A percentile compares a stretch with the other conserved stretches of the same genome.
These are phyloP conservation scores for Eutrema heterophyllum DNA, from an alignment of 345 rosid species.

Conservation along the genomic window DNA sequence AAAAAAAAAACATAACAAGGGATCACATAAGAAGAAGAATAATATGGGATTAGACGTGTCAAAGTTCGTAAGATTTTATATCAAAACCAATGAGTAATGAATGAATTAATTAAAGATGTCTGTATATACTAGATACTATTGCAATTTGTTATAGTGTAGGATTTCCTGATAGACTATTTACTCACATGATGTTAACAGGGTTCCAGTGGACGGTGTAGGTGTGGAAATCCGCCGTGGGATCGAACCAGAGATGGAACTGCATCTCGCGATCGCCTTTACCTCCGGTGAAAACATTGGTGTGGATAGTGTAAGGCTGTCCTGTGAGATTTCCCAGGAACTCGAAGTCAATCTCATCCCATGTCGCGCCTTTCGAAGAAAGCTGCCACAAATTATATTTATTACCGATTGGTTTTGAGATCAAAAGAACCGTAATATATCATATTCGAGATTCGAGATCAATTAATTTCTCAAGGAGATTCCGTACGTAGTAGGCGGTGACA, in stretches of 20 bases:
- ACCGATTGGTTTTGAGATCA: background rate
- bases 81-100: background rate
- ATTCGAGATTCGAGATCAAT: background rate
- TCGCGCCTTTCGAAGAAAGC: constrained; percentile 44
- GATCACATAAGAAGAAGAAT: background rate
- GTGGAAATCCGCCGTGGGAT: constrained; percentile 58
- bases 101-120: background rate
- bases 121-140: background rate
- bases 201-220: constrained; percentile 63
- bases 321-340: constrained; percentile 61
- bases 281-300: constrained; percentile 57
- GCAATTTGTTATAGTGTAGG: background rate
- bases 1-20: background rate
- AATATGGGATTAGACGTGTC: background rate
- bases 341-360: constrained; percentile 67
- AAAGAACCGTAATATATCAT: background rate
- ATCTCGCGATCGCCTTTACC: constrained; percentile 62
- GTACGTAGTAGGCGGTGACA: constrained; percentile 44
- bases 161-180: background rate
- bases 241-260: constrained; percentile 61
- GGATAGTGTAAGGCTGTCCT: constrained; percentile 58
- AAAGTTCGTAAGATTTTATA: background rate
- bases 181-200: constrained; percentile 48
- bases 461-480: background rate
- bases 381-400: constrained; percentile 12